phyloP scores from a whole-genome alignment of 768 basidiomycete genomes.

The Erythrobasidium yunnanense region DNA sequence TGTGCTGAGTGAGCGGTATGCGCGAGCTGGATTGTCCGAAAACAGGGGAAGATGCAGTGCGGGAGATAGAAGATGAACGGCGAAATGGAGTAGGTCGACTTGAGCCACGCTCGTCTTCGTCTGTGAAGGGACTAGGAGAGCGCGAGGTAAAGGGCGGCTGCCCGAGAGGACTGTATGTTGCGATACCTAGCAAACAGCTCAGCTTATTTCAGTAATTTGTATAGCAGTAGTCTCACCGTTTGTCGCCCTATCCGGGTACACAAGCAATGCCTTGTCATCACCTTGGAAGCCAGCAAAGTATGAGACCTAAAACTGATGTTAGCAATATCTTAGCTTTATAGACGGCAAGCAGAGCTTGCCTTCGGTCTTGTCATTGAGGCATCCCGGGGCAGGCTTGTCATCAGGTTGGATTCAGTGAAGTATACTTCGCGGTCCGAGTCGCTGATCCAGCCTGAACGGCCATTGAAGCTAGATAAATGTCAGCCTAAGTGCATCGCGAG shows the following conservation, averaged over 20 bases:
- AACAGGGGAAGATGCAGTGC: no score
- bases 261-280: background rate
- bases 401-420: background rate
- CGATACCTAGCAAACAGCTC: background rate
- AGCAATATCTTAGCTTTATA: no score
- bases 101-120: background rate
- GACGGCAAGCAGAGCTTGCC: no score
- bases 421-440: background rate
- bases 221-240: no score
- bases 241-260: background rate
- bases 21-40: no score
- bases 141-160: background rate
- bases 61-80: no score
- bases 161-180: background rate
- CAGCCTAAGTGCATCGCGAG: background rate
- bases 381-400: no score
- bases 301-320: no score
- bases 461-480: background rate
- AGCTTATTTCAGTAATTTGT: no score
- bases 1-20: no score
- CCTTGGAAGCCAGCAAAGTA: background rate
- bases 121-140: background rate
- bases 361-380: no score
- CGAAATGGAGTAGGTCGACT: no score
- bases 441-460: background rate